Percentiles rank a stretch among this genome's conserved stretches.
phyloP scores from a whole-genome alignment of 805 yeast species.

The Henningerozyma blattae region DNA sequence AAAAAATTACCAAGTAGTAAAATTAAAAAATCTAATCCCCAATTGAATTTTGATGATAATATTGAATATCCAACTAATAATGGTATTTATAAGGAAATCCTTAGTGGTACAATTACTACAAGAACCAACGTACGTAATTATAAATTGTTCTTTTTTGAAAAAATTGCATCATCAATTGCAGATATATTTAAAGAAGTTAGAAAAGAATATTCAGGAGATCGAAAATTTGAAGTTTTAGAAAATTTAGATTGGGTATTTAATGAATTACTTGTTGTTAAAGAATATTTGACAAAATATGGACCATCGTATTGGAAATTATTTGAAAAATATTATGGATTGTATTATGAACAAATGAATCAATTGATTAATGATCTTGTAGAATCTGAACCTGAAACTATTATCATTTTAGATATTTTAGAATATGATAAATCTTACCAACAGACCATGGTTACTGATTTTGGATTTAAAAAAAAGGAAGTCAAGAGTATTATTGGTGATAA shows the following conservation, averaged over 20 bases:
- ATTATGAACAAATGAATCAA: conserved; percentile 53
- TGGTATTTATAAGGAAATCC: conserved; percentile 27
- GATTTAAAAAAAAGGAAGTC: conserved; percentile 32
- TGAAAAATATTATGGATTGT: conserved; percentile 45
- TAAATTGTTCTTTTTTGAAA: conserved; percentile 44
- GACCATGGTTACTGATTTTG: conserved; percentile 39
- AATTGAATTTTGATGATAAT: conserved; percentile 6
- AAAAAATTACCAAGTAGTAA: conserved; percentile 18
- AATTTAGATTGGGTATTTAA: conserved; percentile 75
- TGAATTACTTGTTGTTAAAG: conserved; percentile 57
- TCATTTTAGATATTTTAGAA: conserved; percentile 60
- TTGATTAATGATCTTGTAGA: conserved; percentile 54
- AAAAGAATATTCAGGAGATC: conserved; percentile 36
- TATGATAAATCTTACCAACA: conserved; percentile 60
- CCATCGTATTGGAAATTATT: conserved; percentile 71
- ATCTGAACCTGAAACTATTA: conserved; percentile 68
- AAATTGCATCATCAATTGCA: conserved; percentile 45
- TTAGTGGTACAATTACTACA: conserved; percentile 31
- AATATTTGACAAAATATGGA: conserved; percentile 44
- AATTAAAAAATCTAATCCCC: conserved; percentile 2
- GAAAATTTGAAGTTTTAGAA: conserved; percentile 47
- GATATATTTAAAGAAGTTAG: conserved; percentile 54
- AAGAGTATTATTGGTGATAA: conserved; percentile 57
- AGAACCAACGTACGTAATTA: conserved; percentile 45
- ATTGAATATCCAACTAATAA: conserved; percentile 19